Conservation (phyloP, 2,329 filamentous ascomycete species). For the Grosmannia serpens region DNA sequence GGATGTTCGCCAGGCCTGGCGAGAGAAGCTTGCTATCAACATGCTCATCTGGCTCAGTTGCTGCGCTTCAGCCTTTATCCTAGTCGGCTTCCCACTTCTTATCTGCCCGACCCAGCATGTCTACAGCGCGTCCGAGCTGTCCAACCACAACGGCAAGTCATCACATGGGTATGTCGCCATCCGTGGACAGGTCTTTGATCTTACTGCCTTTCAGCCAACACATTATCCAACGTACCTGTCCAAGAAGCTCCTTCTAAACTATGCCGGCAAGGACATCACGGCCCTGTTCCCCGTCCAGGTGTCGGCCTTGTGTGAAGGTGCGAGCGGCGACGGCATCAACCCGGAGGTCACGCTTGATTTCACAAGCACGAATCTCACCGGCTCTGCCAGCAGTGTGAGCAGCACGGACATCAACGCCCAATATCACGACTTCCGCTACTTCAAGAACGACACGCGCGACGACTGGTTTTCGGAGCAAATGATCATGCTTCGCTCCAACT, state of each 20-base stretch:
- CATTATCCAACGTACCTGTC: slow-evolving; percentile 65
- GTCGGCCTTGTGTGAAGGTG: slow-evolving; percentile 76
- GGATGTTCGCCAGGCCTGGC: slow-evolving; percentile 86
- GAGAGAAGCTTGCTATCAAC: slow-evolving; percentile 97
- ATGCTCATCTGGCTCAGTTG: slow-evolving; percentile 91
- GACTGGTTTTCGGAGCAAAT: slow-evolving; percentile 94
- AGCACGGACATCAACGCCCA: slow-evolving; percentile 58
- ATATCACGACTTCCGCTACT: slow-evolving; percentile 90
- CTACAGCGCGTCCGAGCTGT: slow-evolving; percentile 67
- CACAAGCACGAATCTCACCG: slow-evolving; percentile 62
- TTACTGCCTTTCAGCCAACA: slow-evolving; percentile 57
- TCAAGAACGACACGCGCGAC: slow-evolving; percentile 66
- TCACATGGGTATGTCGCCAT: slow-evolving; percentile 59
- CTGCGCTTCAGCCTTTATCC: slow-evolving; percentile 70
- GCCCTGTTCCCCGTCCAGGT: slow-evolving; percentile 88
- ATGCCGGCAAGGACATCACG: slow-evolving; percentile 81
- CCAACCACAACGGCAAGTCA: slow-evolving; percentile 61
- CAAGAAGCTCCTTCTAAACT: slow-evolving; percentile 57
- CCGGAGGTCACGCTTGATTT: slow-evolving; percentile 76
- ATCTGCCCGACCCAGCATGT: slow-evolving; percentile 91
- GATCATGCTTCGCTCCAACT: slow-evolving; percentile 62
- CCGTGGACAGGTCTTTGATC: slow-evolving; percentile 79
- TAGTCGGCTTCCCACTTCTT: slow-evolving; percentile 73
- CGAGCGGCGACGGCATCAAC: slow-evolving; percentile 49
- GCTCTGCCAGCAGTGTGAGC: slow-evolving; percentile 52